Evolutionary conservation across 1,139 yeast species (phyloP), one percentile per base, ranked within the genome.

Genomic region (Saccharomyces hybrid): DNA sequence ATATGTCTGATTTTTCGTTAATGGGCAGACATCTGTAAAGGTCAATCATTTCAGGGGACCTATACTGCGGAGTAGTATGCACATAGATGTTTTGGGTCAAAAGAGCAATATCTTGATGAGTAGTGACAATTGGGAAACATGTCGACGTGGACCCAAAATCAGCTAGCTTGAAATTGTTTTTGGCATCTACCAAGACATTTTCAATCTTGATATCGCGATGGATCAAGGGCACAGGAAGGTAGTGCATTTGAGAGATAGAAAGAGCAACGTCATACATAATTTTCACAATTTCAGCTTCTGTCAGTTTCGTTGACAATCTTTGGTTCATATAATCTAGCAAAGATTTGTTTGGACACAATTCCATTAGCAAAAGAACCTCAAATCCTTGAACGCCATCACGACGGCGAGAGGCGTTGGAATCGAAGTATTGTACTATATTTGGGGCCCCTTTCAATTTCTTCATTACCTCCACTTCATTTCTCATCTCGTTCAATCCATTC

Each of bases 1-100:
- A 93, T 34, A 93, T 84, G 71, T 93, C 99, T 58, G 91, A 82
- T 69, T 93, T 93, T 66, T 93, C 98, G 71, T 91, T 96, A 57
- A 93, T 87, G 3, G 98, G 95, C 57, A 85, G 78, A 3, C 95
- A 88, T 58, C 86, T 79, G 59, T 85, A 81, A 48, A 93, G 76
- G 71, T 93, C 98, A 53, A 95, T 80, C 99, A 93, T 93, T 70
- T 93, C 99, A 0, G 99, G 99, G 1, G 96, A 79, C 61, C 99
- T 77, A 71, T 93, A 93, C 70, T 93, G 99, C n/a, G 97, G 96
- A 2, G 99, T 93, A 0, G 99, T 93, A 69, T 93, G 95, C 59
- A 85, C 84, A 75, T 88, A 82, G 55, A 93, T 81, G 66, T 93
- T 97, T 61, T 88, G 88, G 59, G 87, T 88, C 49, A 91, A 71